Evolutionary conservation across 2,329 filamentous ascomycete genomes (phyloP), one percentile per base, ranked within the genome.

Genomic region (Fusarium gaditjirri): DNA sequence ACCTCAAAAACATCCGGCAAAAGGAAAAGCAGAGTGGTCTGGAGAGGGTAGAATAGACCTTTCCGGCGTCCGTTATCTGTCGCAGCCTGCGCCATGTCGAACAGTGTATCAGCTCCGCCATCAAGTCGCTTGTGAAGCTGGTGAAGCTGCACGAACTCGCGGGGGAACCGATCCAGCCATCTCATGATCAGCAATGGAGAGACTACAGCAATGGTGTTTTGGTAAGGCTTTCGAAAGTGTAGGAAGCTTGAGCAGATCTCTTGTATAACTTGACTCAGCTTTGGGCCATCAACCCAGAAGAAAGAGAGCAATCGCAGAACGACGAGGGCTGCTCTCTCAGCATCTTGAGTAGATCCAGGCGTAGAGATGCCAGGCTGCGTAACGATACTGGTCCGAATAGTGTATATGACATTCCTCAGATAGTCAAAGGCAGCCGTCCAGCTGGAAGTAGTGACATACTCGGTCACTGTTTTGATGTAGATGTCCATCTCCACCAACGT

Each of bases 1-100:
- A 92, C 89, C 79, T 92, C 89, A 71, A 93, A 93, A 10, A 92
- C 88, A 72, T 93, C 91, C 8, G 91, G 91, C 13, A 92, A 81
- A 13, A 93, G 83, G 65, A 92, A 87, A 14, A 92, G 80, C 8
- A 93, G 81, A 17, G 87, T 85, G 5, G 86, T 89, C 77, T 92
- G 91, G 56, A 93, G 83, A 21, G 90, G 90, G 73, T 87, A 90
- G 25, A 92, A 81, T 36, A 88, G 81, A 7, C 84, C 84, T 71
- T 86, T 89, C 52, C 87, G 85, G 69, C 86, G 86, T 41, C 84
- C 85, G 60, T 86, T 88, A 76, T 92, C 90, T 39, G 86, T 84
- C 33, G 90, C 85, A 6, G 88, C 88, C 71, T 89, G 86, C 9
- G 89, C 86, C 88, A 92, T 92, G 74, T 93, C 91, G 76, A 92